Conservation (phyloP, 345 rosid species). For the Salix brachista region DNA sequence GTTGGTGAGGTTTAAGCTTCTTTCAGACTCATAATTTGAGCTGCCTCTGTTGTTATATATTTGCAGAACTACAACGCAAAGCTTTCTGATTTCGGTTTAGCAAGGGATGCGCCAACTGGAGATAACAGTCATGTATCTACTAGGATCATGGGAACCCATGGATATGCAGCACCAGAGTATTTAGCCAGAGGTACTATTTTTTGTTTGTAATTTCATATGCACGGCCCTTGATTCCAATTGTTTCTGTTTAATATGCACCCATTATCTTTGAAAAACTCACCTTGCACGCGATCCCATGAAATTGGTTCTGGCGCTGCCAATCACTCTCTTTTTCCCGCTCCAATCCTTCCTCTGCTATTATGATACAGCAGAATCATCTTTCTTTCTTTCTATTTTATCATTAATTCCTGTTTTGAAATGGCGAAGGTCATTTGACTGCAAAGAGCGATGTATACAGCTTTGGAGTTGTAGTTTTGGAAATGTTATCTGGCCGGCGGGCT, state of each 20-base stretch:
- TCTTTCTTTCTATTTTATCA: constrained; percentile 1
- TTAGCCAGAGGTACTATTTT: constrained; percentile 57
- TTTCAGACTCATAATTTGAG: background rate
- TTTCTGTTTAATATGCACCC: background rate
- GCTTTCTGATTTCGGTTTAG: constrained; percentile 95
- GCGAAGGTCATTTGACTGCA: constrained; percentile 66
- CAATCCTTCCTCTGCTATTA: background rate
- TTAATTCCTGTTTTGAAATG: background rate
- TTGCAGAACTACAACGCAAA: constrained; percentile 78
- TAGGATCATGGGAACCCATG: constrained; percentile 88
- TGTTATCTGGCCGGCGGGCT: constrained; percentile 81
- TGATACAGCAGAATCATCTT: background rate
- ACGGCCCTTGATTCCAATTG: no score
- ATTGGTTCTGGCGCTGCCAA: background rate
- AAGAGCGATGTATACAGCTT: constrained; percentile 93
- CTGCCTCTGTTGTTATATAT: background rate
- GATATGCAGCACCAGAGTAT: constrained; percentile 98
- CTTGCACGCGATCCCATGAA: no score
- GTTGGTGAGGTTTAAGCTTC: background rate
- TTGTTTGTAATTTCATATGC: background rate
- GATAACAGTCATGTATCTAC: constrained; percentile 92
- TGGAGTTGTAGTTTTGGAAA: constrained; percentile 89
- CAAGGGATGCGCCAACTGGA: constrained; percentile 87
- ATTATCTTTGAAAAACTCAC: background rate
- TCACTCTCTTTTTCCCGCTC: background rate